Conservation (phyloP, 2,329 filamentous ascomycete genomes). For the Zymoseptoria crescenta region DNA sequence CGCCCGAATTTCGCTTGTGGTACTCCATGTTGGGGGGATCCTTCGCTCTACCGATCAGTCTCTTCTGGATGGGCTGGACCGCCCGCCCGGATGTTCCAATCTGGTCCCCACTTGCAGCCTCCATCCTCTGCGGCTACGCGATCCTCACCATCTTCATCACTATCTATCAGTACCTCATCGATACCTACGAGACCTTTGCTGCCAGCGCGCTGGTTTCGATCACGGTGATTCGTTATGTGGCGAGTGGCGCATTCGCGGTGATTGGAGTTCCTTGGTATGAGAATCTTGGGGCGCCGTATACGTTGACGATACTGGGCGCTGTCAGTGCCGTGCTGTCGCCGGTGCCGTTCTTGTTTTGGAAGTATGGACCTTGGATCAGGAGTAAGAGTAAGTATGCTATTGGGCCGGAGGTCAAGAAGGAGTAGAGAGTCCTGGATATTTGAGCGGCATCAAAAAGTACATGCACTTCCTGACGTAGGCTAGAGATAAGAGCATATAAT, state of each 20-base stretch:
- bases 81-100: conserved; percentile 37
- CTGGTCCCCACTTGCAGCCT: conserved; percentile 46
- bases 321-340: conserved; percentile 1
- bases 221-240: conserved; percentile 33
- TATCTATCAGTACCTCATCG: conserved; percentile 51
- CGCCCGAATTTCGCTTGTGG: conserved; percentile 49
- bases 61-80: conserved; percentile 54
- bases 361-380: background rate
- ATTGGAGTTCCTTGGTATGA: conserved; percentile 20
- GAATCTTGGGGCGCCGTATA: conserved; percentile 1
- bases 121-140: conserved; percentile 46
- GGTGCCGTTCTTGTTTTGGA: conserved; percentile 1
- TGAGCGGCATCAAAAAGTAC: background rate
- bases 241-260: conserved; percentile 35
- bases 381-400: conserved; percentile 3
- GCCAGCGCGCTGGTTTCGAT: conserved; percentile 40
- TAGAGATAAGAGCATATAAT: too few species aligned
- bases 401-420: background rate
- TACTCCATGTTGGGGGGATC: conserved; percentile 42
- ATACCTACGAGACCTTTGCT: conserved; percentile 47
- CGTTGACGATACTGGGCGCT: conserved; percentile 1
- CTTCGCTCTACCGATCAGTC: background rate
- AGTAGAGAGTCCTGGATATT: background rate
- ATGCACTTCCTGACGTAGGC: too few species aligned
- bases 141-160: conserved; percentile 42